These are phyloP conservation scores for Eimeria tenella DNA, from an alignment of 169 alveolate genomes.

Conservation along the genomic window DNA sequence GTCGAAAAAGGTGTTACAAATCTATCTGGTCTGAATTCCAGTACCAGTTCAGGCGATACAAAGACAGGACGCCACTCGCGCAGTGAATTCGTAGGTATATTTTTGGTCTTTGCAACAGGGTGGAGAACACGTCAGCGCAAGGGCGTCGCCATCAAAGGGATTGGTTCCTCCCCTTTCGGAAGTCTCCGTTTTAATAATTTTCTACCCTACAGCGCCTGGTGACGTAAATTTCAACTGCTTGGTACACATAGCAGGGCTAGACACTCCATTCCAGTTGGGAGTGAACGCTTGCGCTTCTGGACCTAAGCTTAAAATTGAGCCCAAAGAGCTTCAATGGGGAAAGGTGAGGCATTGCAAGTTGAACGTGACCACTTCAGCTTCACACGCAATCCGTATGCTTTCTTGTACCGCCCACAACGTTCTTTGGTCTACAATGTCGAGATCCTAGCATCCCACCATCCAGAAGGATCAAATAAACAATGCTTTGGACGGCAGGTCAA, in stretches of 20 bases:
- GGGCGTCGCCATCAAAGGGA: slow-evolving; percentile 43
- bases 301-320: slow-evolving; percentile 72
- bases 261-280: slow-evolving; percentile 44
- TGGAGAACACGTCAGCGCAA: slow-evolving; percentile 1
- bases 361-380: background rate
- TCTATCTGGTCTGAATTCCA: background rate
- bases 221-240: slow-evolving; percentile 50
- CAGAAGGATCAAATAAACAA: no score
- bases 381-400: no score
- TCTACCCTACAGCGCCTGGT: slow-evolving; percentile 55
- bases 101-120: slow-evolving; percentile 9
- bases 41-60: background rate
- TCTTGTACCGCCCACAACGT: no score
- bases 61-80: background rate
- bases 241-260: slow-evolving; percentile 68
- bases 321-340: slow-evolving; percentile 82
- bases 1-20: background rate
- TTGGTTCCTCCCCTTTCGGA: slow-evolving; percentile 54
- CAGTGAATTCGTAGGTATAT: background rate
- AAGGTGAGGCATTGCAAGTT: slow-evolving; percentile 35
- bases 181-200: slow-evolving; percentile 28
- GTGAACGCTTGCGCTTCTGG: slow-evolving; percentile 78
- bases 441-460: no score
- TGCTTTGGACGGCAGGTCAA: no score
- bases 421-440: no score